Evolutionary conservation across 768 basidiomycete genomes (phyloP), one percentile per base, ranked within the genome.

Genomic region (Rhodotorula graminis): DNA sequence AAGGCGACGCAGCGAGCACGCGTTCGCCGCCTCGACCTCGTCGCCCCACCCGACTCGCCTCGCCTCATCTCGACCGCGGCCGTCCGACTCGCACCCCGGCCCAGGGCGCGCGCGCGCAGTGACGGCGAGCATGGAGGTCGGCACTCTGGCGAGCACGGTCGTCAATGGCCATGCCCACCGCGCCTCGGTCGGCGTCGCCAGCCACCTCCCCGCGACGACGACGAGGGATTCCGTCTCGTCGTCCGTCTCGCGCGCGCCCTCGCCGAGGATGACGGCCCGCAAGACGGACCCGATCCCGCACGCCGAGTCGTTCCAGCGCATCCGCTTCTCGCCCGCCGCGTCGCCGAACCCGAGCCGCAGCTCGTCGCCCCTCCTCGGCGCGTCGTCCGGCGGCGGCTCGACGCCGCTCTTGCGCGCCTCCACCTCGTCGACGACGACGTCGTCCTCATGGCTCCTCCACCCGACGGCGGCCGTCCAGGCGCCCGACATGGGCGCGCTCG

Each of bases 321-420:
- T 58, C 1, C 29, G 62, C 42, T 29, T 33, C 16, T 64, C 71
- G 27, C 66, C 71, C 14, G 52, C 61, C 23, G 25, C 66, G 23
- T 57, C 53, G 25, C 16, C n/a, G 1, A 7, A 46, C 8, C 55
- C 29, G 27, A 61, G 52, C 53, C 52, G 60, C 6, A 46, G 29
- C 15, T n/a, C 60, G 25, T 46, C 44, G 3, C 60, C 67, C 31
- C 9, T 60, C 49, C n/a, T 70, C 49, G 25, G 49, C 59, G 8
- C 25, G 1, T 25, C 19, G 0, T 37, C 37, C 37, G 37, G 37
- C 37, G 37, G 5, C 37, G 37, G 37, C 37, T 37, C 37, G 37
- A 37, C 37, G 37, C 37, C 37, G 37, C 37, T 37, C 31, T 19
- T 25, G 50, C 50, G 27, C 21, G 11, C 25, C 4, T n/a, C 9